Evolutionary conservation across 805 yeast species (phyloP), one percentile per base, ranked within the genome.

Genomic region (Ogataea methanolica): DNA sequence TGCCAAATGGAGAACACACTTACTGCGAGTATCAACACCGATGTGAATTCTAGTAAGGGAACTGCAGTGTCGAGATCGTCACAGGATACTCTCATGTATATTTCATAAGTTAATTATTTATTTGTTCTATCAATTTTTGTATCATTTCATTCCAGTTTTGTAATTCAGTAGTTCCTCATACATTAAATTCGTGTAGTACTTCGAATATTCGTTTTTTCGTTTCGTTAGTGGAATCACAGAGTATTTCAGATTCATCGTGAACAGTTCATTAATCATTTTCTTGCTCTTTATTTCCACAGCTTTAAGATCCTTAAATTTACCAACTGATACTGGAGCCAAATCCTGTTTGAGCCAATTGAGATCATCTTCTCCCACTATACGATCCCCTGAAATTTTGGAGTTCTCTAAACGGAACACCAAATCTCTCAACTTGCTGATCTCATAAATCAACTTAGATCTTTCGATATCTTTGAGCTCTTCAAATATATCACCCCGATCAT

Each of bases 351-450:
- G 44, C 52, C 50, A 50, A 14, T 34, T 36, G 33, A 37, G 33
- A 35, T 29, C 26, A 6, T 15, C 36, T 8, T 26, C 22, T 8
- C 6, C n/a, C 16, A 9, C 33, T 15, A 7, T 17, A 16, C 15
- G 19, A 17, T 14, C 9, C 7, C 31, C 17, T 8, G 11, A 26
- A 9, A 7, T 11, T 29, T 42, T 33, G 8, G 49, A 36, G 0
- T 6, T 31, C 26, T 43, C 48, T 16, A 48, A 22, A 33, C 51
- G 40, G 7, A 49, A 37, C 4, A 53, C 36, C 39, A 55, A 36
- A n/a, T 51, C 44, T 17, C 54, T 35, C 33, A 55, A 36, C 11
- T 42, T 41, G 14, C 50, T 44, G 12, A 55, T 53, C 29, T 55
- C 55, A 23, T 36, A 36, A 12, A 55, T 38, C 16, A 55, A 44